phyloP scores from a whole-genome alignment of 768 basidiomycete species.

The Termitomyces heimii region DNA sequence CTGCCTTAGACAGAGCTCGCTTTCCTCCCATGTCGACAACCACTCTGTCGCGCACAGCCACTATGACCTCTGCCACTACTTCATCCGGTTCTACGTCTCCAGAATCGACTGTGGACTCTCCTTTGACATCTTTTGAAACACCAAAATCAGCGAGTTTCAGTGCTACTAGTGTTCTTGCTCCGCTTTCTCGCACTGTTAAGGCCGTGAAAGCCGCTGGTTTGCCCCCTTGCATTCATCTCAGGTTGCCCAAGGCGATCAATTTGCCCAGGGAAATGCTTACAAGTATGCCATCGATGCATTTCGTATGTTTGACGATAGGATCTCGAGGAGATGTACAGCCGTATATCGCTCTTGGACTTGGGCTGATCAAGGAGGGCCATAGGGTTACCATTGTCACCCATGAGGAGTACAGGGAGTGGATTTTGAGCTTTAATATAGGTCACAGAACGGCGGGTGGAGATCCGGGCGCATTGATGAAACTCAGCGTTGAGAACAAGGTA shows the following conservation, averaged over 20 bases:
- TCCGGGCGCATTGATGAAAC: constrained; percentile 63
- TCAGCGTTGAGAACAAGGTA: constrained; percentile 40
- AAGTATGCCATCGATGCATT: constrained; percentile 36
- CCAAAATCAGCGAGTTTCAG: constrained; percentile 14
- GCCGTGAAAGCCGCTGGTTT: constrained; percentile 22
- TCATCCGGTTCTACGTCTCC: not conserved
- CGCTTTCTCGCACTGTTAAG: constrained; percentile 35
- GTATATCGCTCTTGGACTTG: constrained; percentile 49
- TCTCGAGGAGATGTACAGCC: constrained; percentile 64
- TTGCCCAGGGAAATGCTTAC: constrained; percentile 30
- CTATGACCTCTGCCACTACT: not conserved
- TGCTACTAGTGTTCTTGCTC: constrained; percentile 35
- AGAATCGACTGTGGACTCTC: not conserved
- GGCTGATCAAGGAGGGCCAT: constrained; percentile 42
- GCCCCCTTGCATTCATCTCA: constrained; percentile 20
- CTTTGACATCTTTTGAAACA: not conserved
- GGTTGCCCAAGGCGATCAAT: constrained; percentile 44
- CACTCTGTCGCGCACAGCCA: not conserved
- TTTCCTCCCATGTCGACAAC: constrained; percentile 7
- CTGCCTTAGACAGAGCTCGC: constrained; percentile 5
- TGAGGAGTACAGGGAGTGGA: constrained; percentile 48
- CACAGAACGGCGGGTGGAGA: constrained; percentile 65
- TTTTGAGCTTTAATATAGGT: constrained; percentile 51
- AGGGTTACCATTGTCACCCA: constrained; percentile 55
- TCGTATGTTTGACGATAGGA: constrained; percentile 61